A percentile compares a stretch with the other conserved stretches of the same genome.
Evolutionary conservation across 1,284 basidiomycete genomes (phyloP).

Genomic region (Ustilago cynodontis): DNA sequence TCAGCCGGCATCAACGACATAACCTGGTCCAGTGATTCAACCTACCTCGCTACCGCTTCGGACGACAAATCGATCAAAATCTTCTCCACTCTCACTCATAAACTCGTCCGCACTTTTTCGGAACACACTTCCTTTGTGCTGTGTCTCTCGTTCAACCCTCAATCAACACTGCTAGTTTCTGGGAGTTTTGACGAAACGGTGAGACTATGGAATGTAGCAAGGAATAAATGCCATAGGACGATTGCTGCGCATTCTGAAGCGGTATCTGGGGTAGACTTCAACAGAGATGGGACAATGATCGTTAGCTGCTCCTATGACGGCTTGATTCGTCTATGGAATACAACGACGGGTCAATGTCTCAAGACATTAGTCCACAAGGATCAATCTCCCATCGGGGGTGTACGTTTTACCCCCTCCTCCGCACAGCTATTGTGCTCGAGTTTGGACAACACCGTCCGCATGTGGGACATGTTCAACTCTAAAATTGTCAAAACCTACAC

Average conservation of each 20-base stretch:
- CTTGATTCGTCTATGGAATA: conserved; percentile 86
- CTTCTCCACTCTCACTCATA: conserved; percentile 43
- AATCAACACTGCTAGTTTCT: conserved; percentile 87
- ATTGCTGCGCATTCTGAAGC: conserved; percentile 94
- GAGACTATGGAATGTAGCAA: conserved; percentile 91
- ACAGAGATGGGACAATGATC: conserved; percentile 91
- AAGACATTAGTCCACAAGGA: conserved; percentile 96
- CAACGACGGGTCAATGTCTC: conserved; percentile 93
- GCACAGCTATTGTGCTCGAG: conserved; percentile 88
- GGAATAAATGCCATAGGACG: conserved; percentile 70
- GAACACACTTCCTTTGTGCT: conserved; percentile 95
- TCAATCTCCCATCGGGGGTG: conserved; percentile 89
- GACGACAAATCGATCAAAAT: conserved; percentile 60
- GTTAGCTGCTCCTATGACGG: conserved; percentile 96
- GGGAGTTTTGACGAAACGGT: conserved; percentile 96
- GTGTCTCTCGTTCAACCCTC: conserved; percentile 89
- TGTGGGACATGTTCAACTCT: conserved; percentile 94
- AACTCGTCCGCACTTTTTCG: conserved; percentile 71
- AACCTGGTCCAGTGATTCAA: conserved; percentile 58
- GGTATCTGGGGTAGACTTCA: conserved; percentile 92
- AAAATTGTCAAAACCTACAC: conserved; percentile 92
- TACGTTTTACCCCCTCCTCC: conserved; percentile 90
- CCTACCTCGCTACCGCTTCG: conserved; percentile 61
- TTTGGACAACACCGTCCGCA: conserved; percentile 88
- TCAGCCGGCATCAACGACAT: conserved; percentile 60